Evolutionary conservation across 2,329 filamentous ascomycete genomes (phyloP).

Genomic region (Scopulariopsis brevicaulis): DNA sequence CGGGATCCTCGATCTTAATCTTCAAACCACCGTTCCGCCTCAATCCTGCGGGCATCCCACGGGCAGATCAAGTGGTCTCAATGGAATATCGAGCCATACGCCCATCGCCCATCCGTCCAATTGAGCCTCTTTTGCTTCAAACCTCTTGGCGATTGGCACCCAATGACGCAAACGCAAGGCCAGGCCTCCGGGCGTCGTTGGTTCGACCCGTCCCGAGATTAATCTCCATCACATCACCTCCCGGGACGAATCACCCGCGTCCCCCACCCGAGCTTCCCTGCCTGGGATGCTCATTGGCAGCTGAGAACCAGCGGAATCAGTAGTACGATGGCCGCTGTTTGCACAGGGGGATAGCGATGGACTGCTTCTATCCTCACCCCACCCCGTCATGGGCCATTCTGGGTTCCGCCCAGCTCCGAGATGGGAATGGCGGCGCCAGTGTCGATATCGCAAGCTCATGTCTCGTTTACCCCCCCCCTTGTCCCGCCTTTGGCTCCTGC

Average conservation of each 20-base stretch:
- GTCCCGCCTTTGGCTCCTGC: neutral
- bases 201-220: neutral
- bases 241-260: neutral
- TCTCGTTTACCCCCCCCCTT: neutral
- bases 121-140: neutral
- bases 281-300: neutral
- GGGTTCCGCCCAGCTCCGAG: neutral
- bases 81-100: neutral
- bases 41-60: neutral
- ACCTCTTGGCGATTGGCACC: neutral
- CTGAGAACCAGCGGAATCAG: neutral
- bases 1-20: neutral
- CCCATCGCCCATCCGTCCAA: neutral
- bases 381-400: neutral
- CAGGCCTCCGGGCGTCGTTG: neutral
- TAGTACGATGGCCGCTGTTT: too few relatives aligned
- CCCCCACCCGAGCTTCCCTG: neutral
- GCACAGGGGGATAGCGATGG: too few relatives aligned
- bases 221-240: neutral
- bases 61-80: neutral
- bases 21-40: neutral
- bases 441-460: neutral
- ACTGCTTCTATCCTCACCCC: neutral
- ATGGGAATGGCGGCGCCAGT: neutral
- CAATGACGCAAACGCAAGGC: neutral